phyloP scores from a whole-genome alignment of 345 rosid species.

The Geranium rotundifolium region DNA sequence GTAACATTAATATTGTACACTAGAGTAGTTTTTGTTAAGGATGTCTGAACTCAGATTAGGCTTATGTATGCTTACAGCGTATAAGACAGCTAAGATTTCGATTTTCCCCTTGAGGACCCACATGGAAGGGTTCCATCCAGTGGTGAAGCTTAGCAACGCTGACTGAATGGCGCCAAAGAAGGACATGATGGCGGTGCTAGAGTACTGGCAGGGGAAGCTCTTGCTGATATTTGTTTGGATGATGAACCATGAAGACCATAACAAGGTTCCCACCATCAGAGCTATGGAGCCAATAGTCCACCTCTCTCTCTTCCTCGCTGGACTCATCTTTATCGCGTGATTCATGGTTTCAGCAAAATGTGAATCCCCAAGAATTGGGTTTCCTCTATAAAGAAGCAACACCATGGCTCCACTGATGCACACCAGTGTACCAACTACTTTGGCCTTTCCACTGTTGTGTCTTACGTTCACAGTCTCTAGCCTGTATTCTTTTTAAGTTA shows the following conservation, averaged over 20 bases:
- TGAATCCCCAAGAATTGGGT: constrained; percentile 19
- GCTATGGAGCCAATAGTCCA: constrained; percentile 44
- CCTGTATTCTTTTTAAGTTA: constrained; percentile 11
- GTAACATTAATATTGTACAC: background rate
- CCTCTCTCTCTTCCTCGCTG: constrained; percentile 14
- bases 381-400: constrained; percentile 44
- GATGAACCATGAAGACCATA: constrained; percentile 56
- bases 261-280: constrained; percentile 25
- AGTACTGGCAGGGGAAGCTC: constrained; percentile 45
- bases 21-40: background rate
- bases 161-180: constrained; percentile 54
- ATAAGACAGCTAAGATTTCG: constrained; percentile 34
- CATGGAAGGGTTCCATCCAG: constrained; percentile 26
- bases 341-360: constrained; percentile 2
- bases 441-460: constrained; percentile 40
- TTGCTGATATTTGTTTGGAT: constrained; percentile 38
- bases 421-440: constrained; percentile 38
- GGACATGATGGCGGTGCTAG: constrained; percentile 50
- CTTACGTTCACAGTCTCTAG: constrained; percentile 39
- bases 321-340: constrained; percentile 7
- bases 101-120: constrained; percentile 43
- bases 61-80: constrained; percentile 29
- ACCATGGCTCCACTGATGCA: constrained; percentile 47
- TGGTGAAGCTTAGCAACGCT: constrained; percentile 33
- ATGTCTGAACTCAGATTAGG: background rate